Base-by-base conservation (phyloP, 768 basidiomycete species). In the Psilocybe tampanensis region DNA sequence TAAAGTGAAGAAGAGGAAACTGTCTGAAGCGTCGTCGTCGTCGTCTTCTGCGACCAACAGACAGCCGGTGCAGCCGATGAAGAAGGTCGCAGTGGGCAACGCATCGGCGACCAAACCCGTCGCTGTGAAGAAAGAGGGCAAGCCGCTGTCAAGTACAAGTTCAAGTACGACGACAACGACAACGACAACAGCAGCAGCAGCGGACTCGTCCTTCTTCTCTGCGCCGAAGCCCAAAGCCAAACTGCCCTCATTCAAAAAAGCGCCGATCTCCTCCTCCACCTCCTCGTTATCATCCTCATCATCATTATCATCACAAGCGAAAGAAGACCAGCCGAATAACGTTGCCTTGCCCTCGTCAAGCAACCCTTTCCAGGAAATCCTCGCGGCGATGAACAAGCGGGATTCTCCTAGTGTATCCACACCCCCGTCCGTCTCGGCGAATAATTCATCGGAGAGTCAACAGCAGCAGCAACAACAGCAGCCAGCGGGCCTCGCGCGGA, bases 161-260 rank as follows among this genome's bases (percentile, higher is more conserved):
- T 45, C 44, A 17, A 19, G 26, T 19, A 23, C 54, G 18, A 18
- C 36, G 23, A 21, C 49, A 26, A 44, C 43, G 19, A 29, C 44
- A 5, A 36, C 51, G 53, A 66, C 15, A 75, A 74, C 44, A 50
- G 60, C 11, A 55, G 65, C 17, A 52, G 66, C 3, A 74, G 86
- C 90, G 12, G 92, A 94, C 70, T 89, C 88, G 45, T 92, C 90
- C 1, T 94, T 94, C 72, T 94, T 94, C 72, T 93, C 92, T 52
- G 88, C 89, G 39, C 89, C 91, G 5, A 94, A 93, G 68, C 83
- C 87, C 18, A 93, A 92, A 66, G 84, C 88, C 26, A 91, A 89
- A 71, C 76, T 94, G 19, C 92, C 92, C 11, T 91, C 83, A 54
- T 94, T 94, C 79, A 93, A 88, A 76, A 94, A 94, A 71, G 88